These are phyloP conservation scores for Solanum paucissectum DNA, from an alignment of 257 asterid species.

Conservation along the genomic window DNA sequence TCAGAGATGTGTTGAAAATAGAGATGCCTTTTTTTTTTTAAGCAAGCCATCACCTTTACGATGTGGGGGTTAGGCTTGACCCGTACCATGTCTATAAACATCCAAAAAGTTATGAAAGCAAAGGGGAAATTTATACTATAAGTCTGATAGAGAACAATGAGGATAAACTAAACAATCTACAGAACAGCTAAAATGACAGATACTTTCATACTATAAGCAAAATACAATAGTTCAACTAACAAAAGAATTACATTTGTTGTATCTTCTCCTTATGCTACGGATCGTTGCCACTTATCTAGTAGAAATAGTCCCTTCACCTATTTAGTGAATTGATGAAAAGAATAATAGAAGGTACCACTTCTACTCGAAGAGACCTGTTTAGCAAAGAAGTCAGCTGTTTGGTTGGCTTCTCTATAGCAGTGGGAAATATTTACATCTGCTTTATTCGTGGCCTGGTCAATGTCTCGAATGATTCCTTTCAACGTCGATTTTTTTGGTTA, in stretches of 20 bases:
- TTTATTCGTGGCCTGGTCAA: background rate
- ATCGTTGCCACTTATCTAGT: background rate
- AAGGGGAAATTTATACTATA: background rate
- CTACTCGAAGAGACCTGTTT: background rate
- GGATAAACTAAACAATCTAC: background rate
- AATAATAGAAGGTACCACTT: background rate
- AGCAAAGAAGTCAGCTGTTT: background rate
- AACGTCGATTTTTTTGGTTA: background rate
- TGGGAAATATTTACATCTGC: background rate
- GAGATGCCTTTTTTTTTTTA: background rate
- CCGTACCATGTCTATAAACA: background rate
- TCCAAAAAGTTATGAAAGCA: background rate
- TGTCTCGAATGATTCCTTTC: background rate
- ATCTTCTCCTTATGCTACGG: background rate
- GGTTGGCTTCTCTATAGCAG: background rate
- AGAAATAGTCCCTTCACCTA: background rate
- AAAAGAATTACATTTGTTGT: background rate
- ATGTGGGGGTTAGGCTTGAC: background rate
- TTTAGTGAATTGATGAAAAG: background rate
- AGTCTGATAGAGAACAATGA: background rate
- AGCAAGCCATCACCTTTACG: background rate
- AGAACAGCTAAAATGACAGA: background rate
- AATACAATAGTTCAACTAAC: background rate
- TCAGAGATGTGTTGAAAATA: background rate
- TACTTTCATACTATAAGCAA: background rate